Percentiles rank a stretch among this genome's conserved stretches.
Evolutionary conservation across 257 asterid species (phyloP).

Genomic region (Scutellaria barbata): DNA sequence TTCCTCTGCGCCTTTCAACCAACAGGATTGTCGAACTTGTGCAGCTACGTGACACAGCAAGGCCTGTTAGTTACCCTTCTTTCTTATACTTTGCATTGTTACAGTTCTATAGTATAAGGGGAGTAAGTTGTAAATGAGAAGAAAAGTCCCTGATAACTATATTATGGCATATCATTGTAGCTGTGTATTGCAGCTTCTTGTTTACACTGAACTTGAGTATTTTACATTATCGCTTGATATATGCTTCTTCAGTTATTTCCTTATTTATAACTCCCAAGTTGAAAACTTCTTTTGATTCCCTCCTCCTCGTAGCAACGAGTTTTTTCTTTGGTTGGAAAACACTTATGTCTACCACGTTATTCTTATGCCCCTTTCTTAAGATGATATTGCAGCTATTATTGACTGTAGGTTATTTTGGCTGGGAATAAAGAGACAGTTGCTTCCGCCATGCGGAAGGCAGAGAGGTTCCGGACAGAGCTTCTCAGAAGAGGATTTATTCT

Average conservation of each 20-base stretch:
- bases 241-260: not conserved
- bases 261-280: conserved; percentile 6
- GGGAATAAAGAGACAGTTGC: conserved; percentile 81
- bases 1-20: conserved; percentile 93
- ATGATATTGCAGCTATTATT: conserved; percentile 35
- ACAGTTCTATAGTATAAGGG: conserved; percentile 8
- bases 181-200: conserved; percentile 6
- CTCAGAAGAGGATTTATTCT: conserved; percentile 79
- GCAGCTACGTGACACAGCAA: conserved; percentile 87
- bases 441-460: conserved; percentile 76
- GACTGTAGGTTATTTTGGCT: conserved; percentile 83
- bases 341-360: too few species aligned
- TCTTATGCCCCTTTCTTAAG: not conserved
- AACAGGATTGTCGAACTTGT: conserved; percentile 93
- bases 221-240: conserved; percentile 3
- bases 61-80: conserved; percentile 80
- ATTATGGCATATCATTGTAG: conserved; percentile 10
- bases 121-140: conserved; percentile 12
- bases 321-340: not conserved
- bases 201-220: not conserved
- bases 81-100: conserved; percentile 25
- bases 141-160: conserved; percentile 13
- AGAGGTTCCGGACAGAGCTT: conserved; percentile 86
- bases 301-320: conserved; percentile 1
- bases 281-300: conserved; percentile 8